Conservation (phyloP, 75 land plant species). For the Cryptomeria japonica region DNA sequence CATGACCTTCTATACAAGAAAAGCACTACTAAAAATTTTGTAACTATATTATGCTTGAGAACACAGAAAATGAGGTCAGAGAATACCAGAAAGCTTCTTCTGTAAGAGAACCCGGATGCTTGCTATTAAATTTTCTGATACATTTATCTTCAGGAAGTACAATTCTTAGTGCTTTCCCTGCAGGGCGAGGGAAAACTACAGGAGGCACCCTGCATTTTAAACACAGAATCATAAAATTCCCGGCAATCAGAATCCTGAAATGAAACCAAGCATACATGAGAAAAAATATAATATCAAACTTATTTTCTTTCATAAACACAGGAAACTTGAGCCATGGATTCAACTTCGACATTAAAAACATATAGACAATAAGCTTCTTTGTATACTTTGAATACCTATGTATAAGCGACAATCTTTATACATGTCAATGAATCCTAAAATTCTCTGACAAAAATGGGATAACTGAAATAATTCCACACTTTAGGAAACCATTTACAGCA, state of each 20-base stretch:
- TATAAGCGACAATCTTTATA: background rate
- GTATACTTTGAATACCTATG: background rate
- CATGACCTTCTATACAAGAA: background rate
- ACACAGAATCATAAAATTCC: background rate
- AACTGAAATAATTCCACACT: background rate
- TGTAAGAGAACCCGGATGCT: constrained; percentile 62
- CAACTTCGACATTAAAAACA: background rate
- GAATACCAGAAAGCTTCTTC: constrained; percentile 61
- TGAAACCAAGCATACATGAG: background rate
- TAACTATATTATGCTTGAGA: background rate
- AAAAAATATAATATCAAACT: background rate
- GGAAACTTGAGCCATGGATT: background rate
- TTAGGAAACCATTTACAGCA: background rate
- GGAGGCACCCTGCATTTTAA: constrained; percentile 55
- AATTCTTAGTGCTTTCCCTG: constrained; percentile 46
- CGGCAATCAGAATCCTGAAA: background rate
- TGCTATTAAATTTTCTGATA: constrained; percentile 57
- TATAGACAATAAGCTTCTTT: background rate
- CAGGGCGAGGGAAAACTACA: constrained; percentile 48
- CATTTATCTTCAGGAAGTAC: constrained; percentile 71
- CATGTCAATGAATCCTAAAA: background rate
- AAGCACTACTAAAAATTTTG: background rate
- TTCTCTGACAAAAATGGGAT: background rate
- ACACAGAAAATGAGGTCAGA: background rate
- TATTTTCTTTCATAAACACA: background rate